Base-by-base conservation (phyloP, 768 basidiomycete genomes). In the Scleroderma citrinum region DNA sequence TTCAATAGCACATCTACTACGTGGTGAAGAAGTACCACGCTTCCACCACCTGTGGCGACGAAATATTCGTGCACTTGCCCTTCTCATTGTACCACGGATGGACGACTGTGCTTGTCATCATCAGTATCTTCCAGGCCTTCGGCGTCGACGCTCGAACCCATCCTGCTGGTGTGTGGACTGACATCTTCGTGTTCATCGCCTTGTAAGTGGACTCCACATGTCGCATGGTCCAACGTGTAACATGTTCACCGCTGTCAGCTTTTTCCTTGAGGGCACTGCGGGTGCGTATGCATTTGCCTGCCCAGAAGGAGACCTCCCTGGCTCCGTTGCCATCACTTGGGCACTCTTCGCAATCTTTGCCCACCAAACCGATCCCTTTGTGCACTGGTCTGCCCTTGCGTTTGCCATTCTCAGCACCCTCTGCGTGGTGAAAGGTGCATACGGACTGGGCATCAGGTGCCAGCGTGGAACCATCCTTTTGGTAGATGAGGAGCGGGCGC, bases 21-120 rank as follows among this genome's bases (percentile, higher is more conserved):
- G 72, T 89, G 50, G 85, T 97, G 63, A 94, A 95, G 77, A 91
- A 92, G 69, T 78, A 82, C 53, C 83, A 92, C 64, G 66, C 75
- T 23, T 70, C 88, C 23, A 75, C 86, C 59, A 77, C 63, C 51
- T 56, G 76, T 38, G 73, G 74, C 19, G 92, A 95, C 54, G 93
- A 96, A 68, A 65, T 94, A 54, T 93, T 95, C 53, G 77, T 97
- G 38, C 93, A 97, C 67, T 82, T 96, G 16, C 96, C 96, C 2
- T 97, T 98, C 79, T 93, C 89, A 2, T 82, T 97, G 42, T 96
- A 87, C 70, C 92, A 96, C 60, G 94, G 92, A 32, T 92, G 89
- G 88, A 87, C 84, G 11, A 90, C 89, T 47, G 82, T 92, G 51
- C 79, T 90, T 46, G 81, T 92, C 50, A 66, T 93, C 59, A 68